phyloP scores from a whole-genome alignment of 805 yeast genomes.

The Scheffersomyces lignosus region DNA sequence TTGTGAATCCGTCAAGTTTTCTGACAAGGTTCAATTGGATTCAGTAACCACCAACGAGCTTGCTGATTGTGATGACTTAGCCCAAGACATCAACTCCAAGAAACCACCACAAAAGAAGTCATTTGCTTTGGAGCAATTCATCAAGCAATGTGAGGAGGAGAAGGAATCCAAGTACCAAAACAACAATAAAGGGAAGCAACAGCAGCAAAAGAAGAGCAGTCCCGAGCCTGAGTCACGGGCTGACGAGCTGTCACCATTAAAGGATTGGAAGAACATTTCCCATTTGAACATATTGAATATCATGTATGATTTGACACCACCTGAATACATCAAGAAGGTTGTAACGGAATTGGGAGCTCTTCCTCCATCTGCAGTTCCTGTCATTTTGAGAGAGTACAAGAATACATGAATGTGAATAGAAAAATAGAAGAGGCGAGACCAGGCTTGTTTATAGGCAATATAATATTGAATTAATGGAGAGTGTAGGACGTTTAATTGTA shows the following conservation, averaged over 20 bases:
- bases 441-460: no score
- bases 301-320: constrained; percentile 93
- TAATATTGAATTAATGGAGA: no score
- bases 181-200: constrained; percentile 14
- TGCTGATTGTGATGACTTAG: constrained; percentile 73
- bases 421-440: no score
- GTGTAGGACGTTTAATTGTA: no score
- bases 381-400: constrained; percentile 90
- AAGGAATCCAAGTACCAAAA: constrained; percentile 21
- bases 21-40: constrained; percentile 93
- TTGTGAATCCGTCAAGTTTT: constrained; percentile 91
- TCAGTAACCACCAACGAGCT: constrained; percentile 93
- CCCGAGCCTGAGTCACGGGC: constrained; percentile 16
- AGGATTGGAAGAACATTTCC: constrained; percentile 64
- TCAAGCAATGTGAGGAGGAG: constrained; percentile 41
- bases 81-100: constrained; percentile 47
- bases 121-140: constrained; percentile 64
- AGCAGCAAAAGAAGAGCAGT: constrained; percentile 6
- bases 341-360: constrained; percentile 94
- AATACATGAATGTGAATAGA: constrained; percentile 21
- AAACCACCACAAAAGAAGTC: constrained; percentile 59
- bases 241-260: constrained; percentile 45
- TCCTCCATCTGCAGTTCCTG: constrained; percentile 99
- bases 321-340: constrained; percentile 88
- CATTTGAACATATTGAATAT: constrained; percentile 75